These are phyloP conservation scores for Erythrophleum ivorense DNA, from an alignment of 331 rosid genomes.

Conservation along the genomic window DNA sequence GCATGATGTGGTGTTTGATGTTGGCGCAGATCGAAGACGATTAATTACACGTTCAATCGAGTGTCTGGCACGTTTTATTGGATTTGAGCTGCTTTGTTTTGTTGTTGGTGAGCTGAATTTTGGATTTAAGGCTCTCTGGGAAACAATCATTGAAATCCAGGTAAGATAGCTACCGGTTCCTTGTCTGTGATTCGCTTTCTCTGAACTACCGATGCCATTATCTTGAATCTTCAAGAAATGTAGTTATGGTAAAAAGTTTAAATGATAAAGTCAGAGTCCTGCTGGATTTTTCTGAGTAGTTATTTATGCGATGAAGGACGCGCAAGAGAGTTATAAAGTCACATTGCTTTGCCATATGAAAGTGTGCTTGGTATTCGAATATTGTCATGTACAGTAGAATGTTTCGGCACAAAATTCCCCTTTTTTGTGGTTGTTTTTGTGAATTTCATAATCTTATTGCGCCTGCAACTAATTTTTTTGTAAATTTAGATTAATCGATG, in stretches of 20 bases:
- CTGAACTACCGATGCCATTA: constrained; percentile 3
- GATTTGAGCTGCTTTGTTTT: constrained; percentile 39
- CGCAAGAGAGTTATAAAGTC: background rate
- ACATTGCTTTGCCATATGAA: background rate
- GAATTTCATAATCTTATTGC: background rate
- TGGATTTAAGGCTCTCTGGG: constrained; percentile 28
- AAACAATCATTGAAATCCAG: background rate
- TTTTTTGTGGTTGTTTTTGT: background rate
- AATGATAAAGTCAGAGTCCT: constrained; percentile 11
- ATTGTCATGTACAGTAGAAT: background rate
- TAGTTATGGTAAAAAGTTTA: constrained; percentile 19
- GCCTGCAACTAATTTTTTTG: background rate
- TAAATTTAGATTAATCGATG: constrained; percentile 17
- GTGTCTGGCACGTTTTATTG: background rate
- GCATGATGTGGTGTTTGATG: constrained; percentile 16
- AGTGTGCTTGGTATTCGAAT: constrained; percentile 18
- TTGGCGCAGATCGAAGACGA: constrained; percentile 43
- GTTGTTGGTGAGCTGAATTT: constrained; percentile 26
- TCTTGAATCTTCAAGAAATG: constrained; percentile 41
- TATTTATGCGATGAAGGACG: constrained; percentile 15
- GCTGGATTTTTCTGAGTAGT: constrained; percentile 36
- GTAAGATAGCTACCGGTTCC: background rate
- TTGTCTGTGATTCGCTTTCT: background rate
- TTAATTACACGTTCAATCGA: background rate
- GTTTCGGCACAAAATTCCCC: background rate